Base-by-base conservation (phyloP, 2,329 filamentous ascomycete genomes). In the Penicillium sp. region DNA sequence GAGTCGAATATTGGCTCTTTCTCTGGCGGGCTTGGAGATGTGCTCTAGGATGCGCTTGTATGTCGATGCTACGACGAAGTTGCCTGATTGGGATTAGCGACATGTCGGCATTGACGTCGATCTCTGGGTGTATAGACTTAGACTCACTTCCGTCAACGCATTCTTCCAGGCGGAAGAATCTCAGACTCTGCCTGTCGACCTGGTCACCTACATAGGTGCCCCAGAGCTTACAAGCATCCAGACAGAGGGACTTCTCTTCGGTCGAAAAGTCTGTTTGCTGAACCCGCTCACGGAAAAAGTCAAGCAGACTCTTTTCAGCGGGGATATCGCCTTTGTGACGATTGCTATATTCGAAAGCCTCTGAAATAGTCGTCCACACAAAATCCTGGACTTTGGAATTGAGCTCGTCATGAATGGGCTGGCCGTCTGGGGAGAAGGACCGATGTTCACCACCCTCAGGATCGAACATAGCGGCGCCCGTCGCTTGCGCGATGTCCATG, bases 101-200 rank as follows among this genome's bases (percentile, higher is more conserved):
- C 6, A 11, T 6, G 43, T 43, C 10, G 46, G 16, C 11, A 7
- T 18, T 11, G 43, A 14, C 21, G 34, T 55, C 13, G 5, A 40
- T 36, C 18, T 18, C n/a, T 24, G 31, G 10, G 39, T 27, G 24
- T 2, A 27, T 27, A 2, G 24, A 5, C 2, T 27, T 27, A 39
- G 14, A 68, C 75, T 57, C 68, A 77, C 79, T 77, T 16, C 85
- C 85, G 62, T 87, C 85, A 46, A 87, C 83, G 54, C 83, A 86
- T 65, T 87, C 84, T 64, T 88, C 86, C 27, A 88, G 72, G 75
- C 82, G 86, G 64, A 87, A 86, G 68, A 84, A 88, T 62, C 81
- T 84, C 57, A 88, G 68, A 63, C 83, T 86, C 66, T 88, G 85
- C 43, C 71, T 77, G 60, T 83, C 79, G 29, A 86, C 75, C 0